Base-by-base conservation (phyloP, 2,329 filamentous ascomycete genomes). In the Colletotrichum simmondsii region DNA sequence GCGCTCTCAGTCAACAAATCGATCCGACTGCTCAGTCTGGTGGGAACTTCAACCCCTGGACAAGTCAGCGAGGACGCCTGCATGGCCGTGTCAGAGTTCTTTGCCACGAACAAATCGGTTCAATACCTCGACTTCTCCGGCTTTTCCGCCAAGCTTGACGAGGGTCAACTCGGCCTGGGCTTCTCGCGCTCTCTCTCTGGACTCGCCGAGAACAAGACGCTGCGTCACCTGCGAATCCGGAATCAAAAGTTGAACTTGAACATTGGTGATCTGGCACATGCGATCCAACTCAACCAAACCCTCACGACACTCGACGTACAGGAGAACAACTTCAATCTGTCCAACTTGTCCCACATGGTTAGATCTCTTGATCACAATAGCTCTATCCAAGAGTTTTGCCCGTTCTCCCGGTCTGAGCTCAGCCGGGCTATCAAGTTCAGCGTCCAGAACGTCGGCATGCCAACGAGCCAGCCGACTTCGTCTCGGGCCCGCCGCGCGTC, bases 101-200 rank as follows among this genome's bases (percentile, higher is more conserved):
- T 91, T 54, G 81, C 84, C n/a, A 80, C 81, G 30, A 91, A 90
- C 77, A 78, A 80, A 8, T 86, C 85, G 0, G 80, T 90, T 57
- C 85, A 83, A n/a, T 89, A 83, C 69, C 83, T 91, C 2, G 88
- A 91, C 75, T 80, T 90, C 8, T 90, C 89, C 0, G 89, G 89
- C 2, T 90, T 87, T 76, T 86, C 86, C 59, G 87, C 88, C 57
- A 90, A 89, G 77, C 81, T 91, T 7, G 89, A 91, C 74, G 89
- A 91, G 74, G 86, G 87, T 0, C 86, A 89, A 71, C 83, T 91
- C 11, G 88, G 88, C 19, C 85, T 83, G 70, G 87, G 87, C 10
- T 87, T 90, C 71, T 88, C 87, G 0, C 85, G 83, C 46, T 84
- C 88, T 0, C 80, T 91, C 30, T 81, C 81, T 24, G 87, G 87